phyloP scores from a whole-genome alignment of 768 basidiomycete species.

The Termitomyces sp. region DNA sequence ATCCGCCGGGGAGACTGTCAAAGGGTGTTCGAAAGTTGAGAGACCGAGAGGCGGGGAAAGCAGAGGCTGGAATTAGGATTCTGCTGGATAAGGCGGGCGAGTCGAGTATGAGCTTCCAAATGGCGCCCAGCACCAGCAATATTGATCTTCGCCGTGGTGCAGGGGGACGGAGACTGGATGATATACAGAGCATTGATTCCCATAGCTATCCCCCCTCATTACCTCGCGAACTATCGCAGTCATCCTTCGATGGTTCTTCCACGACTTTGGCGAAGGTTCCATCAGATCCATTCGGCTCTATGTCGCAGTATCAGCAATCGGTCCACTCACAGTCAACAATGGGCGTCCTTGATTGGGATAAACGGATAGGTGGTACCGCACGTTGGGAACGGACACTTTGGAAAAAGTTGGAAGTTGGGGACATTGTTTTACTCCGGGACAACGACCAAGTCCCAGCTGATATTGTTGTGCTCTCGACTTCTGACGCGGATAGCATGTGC shows the following conservation, averaged over 20 bases:
- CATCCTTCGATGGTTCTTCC: constrained; percentile 30
- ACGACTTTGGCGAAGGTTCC: constrained; percentile 22
- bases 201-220: constrained; percentile 59
- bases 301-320: constrained; percentile 52
- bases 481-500: constrained; percentile 87
- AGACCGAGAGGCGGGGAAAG: constrained; percentile 65
- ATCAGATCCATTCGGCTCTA: constrained; percentile 32
- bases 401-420: constrained; percentile 99
- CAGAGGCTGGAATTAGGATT: constrained; percentile 56
- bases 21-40: constrained; percentile 83
- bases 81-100: constrained; percentile 54
- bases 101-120: constrained; percentile 29
- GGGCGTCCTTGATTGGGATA: constrained; percentile 81
- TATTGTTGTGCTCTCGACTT: constrained; percentile 87
- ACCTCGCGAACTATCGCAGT: constrained; percentile 26
- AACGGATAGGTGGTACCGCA: constrained; percentile 62
- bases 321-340: constrained; percentile 47
- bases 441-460: constrained; percentile 98
- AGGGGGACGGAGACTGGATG: constrained; percentile 51
- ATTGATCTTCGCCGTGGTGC: constrained; percentile 37
- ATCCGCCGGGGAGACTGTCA: constrained; percentile 69
- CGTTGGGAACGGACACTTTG: constrained; percentile 94
- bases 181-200: constrained; percentile 63
- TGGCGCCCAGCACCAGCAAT: constrained; percentile 33
- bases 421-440: constrained; percentile 83